Percentiles rank a stretch among this genome's conserved stretches.
phyloP scores from a whole-genome alignment of 371 early-diverging fungal species.

The Mucor plumbeus region DNA sequence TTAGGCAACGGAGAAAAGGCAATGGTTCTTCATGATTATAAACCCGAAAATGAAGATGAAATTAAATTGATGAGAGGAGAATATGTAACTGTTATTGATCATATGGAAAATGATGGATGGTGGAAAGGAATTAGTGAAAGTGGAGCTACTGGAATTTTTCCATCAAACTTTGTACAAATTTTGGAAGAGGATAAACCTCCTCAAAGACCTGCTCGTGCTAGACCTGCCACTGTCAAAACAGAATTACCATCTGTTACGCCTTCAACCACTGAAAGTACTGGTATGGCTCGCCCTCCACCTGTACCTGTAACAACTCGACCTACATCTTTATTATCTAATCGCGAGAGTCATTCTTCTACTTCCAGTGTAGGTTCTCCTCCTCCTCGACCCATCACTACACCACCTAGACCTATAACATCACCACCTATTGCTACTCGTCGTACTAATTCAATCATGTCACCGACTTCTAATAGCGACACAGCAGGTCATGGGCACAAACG shows the following conservation, averaged over 20 bases:
- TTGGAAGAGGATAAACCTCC: conserved; percentile 49
- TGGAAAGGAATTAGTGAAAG: conserved; percentile 64
- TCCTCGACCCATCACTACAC: conserved; percentile 27
- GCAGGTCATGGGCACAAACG: conserved; percentile 19
- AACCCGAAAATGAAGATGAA: conserved; percentile 62
- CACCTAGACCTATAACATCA: conserved; percentile 42
- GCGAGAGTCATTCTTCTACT: conserved; percentile 4
- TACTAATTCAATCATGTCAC: conserved; percentile 25
- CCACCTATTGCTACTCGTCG: conserved; percentile 38
- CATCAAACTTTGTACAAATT: conserved; percentile 64
- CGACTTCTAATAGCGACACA: neutral
- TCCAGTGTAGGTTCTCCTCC: conserved; percentile 9
- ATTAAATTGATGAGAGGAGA: conserved; percentile 55
- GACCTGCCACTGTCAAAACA: conserved; percentile 52
- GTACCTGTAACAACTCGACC: conserved; percentile 55
- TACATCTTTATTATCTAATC: conserved; percentile 38
- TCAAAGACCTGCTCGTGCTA: conserved; percentile 36
- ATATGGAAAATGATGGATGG: conserved; percentile 63
- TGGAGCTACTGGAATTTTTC: conserved; percentile 60
- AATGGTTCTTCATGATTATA: conserved; percentile 51
- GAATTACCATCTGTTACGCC: conserved; percentile 11
- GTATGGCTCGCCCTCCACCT: conserved; percentile 42
- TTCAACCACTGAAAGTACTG: neutral
- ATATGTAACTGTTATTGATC: conserved; percentile 55
- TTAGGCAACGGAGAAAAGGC: conserved; percentile 25